phyloP scores from a whole-genome alignment of 768 basidiomycete species.

The Kwoniella sp. region DNA sequence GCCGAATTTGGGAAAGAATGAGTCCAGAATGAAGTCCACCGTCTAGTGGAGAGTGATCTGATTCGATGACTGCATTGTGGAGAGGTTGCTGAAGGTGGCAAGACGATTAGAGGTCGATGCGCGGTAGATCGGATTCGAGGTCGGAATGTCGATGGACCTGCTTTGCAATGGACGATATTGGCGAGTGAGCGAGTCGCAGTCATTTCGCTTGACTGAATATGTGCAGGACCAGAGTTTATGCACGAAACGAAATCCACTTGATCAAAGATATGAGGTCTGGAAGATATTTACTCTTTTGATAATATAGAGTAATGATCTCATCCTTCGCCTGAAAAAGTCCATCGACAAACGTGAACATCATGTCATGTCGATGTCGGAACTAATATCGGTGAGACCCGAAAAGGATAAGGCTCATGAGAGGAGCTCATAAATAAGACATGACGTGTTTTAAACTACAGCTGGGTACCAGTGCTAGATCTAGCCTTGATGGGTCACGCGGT shows the following conservation, averaged over 20 bases:
- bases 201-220: neutral
- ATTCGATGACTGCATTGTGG: neutral
- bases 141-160: neutral
- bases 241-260: neutral
- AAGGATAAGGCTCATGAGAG: no score
- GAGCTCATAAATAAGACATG: neutral
- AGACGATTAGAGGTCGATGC: neutral
- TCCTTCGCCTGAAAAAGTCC: neutral
- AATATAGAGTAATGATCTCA: neutral
- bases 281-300: no score
- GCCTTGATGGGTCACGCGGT: no score
- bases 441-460: no score
- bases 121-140: neutral
- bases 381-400: conserved; percentile 1
- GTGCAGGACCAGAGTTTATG: no score
- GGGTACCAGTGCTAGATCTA: no score
- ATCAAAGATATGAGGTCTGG: neutral
- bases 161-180: neutral
- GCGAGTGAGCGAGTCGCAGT: neutral
- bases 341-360: no score
- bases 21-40: conserved; percentile 39
- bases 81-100: neutral
- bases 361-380: no score
- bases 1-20: conserved; percentile 26
- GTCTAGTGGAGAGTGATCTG: conserved; percentile 25